Base-by-base conservation (phyloP, 176 grass and related monocot species). In the Guadua angustifolia region DNA sequence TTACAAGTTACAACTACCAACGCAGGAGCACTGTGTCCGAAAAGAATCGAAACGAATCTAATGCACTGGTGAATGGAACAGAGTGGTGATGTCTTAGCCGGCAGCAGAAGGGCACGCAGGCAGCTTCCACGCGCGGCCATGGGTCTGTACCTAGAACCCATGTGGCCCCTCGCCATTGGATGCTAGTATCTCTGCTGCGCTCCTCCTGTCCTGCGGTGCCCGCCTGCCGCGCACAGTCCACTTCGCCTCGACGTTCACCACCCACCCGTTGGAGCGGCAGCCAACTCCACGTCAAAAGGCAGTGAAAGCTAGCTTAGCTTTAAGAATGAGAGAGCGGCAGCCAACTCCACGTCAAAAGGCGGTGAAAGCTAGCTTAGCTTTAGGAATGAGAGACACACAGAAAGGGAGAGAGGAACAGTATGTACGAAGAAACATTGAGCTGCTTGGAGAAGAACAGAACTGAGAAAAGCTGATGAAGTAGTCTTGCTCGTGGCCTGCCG, bases 241-340 rank as follows among this genome's bases (percentile, higher is more conserved):
- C 83, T 71, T 51, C 53, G 10, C 61, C 73, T 68, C 62, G 63
- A 77, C 63, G 33, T 0, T 42, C 75, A 29, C 40, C 16, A 4
- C 17, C 9, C 5, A 18, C 35, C 71, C 61, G 78, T 74, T 81
- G 49, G 61, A 58, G 63, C n/a, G n/a, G n/a, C n/a, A n/a, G n/a
- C 8, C 63, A 46, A 2, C 47, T 43, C 38, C 63, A 40, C 62
- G 63, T 83, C 79, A 88, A 88, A 88, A 77, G 71, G 50, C 73
- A 75, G 73, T 56, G 51, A 57, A 57, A 45, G 43, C 43, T 71
- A 16, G 69, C 42, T 15, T 9, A 9, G 13, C 14, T 65, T 6
- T 7, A 7, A 71, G 32, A 36, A 36, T 36, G 35, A 36, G 57
- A 51, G 14, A 69, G 63, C n/a, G n/a, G n/a, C n/a, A n/a, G n/a